Conservation (phyloP, 257 asterid species). For the Salvia rosmarinus region DNA sequence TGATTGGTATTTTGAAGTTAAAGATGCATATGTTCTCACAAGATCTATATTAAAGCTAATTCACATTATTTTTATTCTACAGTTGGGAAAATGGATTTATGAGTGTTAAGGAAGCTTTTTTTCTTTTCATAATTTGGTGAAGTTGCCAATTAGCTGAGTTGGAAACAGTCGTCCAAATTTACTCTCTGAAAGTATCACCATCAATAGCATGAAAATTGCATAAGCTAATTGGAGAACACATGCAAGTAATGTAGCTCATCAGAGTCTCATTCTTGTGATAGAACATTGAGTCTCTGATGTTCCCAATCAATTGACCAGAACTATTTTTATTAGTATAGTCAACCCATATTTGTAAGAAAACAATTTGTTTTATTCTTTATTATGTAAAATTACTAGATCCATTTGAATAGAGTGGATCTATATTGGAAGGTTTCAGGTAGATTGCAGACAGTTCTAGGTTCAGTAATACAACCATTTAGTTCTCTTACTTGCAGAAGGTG, state of each 20-base stretch:
- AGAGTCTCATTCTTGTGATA: not conserved
- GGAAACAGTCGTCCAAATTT: not conserved
- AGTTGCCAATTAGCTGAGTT: not conserved
- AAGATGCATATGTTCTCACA: not conserved
- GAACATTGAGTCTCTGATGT: not conserved
- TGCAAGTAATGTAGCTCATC: not conserved
- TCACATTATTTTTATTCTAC: not conserved
- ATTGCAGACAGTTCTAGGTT: too few species aligned
- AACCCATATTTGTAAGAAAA: not conserved
- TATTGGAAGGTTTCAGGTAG: too few species aligned
- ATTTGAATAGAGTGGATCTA: too few species aligned
- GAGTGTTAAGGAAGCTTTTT: not conserved
- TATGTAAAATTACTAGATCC: too few species aligned
- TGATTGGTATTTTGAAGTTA: not conserved
- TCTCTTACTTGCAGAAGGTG: too few species aligned
- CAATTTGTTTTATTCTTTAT: too few species aligned
- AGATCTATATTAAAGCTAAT: not conserved
- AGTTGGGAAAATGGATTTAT: not conserved
- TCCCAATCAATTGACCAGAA: not conserved
- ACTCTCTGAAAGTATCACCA: slow-evolving; percentile 7
- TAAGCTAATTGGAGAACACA: slow-evolving; percentile 2
- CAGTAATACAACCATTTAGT: too few species aligned
- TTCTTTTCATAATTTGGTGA: not conserved
- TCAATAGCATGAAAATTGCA: slow-evolving; percentile 9
- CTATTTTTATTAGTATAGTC: not conserved